These are phyloP conservation scores for Mycena epipterygia DNA, from an alignment of 768 basidiomycete genomes.

Conservation along the genomic window DNA sequence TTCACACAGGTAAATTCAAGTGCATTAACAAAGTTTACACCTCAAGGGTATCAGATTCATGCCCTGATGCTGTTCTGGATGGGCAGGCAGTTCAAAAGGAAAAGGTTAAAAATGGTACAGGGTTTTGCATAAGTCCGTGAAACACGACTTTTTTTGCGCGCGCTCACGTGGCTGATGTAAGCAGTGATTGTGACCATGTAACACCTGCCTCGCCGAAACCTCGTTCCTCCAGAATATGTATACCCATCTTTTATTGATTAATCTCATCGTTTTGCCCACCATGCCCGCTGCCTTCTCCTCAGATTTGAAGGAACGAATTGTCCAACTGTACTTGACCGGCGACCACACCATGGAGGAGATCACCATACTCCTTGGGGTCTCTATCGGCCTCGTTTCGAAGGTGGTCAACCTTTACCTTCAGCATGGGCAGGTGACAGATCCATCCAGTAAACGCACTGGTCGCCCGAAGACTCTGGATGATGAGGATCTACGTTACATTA, in stretches of 20 bases:
- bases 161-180: too few relatives aligned
- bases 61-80: too few relatives aligned
- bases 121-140: too few relatives aligned
- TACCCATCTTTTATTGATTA: neutral
- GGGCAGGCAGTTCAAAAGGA: too few relatives aligned
- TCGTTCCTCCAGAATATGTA: neutral
- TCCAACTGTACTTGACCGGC: conserved; percentile 8
- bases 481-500: conserved; percentile 32
- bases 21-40: too few relatives aligned
- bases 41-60: too few relatives aligned
- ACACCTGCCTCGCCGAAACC: neutral
- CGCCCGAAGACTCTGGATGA: conserved; percentile 28
- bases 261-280: neutral
- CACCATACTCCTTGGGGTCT: conserved; percentile 9
- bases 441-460: conserved; percentile 32
- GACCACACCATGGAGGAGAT: neutral
- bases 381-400: conserved; percentile 29
- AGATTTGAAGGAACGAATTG: conserved; percentile 9
- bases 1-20: too few relatives aligned
- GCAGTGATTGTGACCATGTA: too few relatives aligned
- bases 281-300: neutral
- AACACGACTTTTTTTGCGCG: too few relatives aligned
- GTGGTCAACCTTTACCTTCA: conserved; percentile 20
- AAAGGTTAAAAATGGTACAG: too few relatives aligned
- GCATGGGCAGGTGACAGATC: conserved; percentile 26